phyloP scores from a whole-genome alignment of 1,139 yeast genomes.

The Blastobotrys ciferrii region DNA sequence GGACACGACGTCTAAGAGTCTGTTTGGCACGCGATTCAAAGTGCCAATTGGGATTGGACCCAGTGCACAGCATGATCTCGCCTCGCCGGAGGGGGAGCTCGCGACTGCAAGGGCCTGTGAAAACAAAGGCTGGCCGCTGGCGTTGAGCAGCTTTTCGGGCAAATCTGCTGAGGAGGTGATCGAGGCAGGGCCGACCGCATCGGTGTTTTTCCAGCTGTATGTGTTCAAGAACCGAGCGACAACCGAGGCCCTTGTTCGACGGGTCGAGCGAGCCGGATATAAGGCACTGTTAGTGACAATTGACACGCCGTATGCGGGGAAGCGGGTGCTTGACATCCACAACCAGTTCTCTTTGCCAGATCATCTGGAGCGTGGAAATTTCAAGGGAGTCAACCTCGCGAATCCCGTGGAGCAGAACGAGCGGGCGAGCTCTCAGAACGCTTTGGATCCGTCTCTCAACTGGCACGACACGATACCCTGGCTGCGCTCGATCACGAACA shows the following conservation, averaged over 20 bases:
- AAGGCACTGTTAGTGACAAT: conserved; percentile 64
- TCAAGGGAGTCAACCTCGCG: conserved; percentile 26
- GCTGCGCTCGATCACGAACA: conserved; percentile 37
- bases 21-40: conserved; percentile 45
- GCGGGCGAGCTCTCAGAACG: conserved; percentile 27
- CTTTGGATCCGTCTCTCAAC: conserved; percentile 67
- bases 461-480: conserved; percentile 55
- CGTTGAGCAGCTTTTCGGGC: conserved; percentile 36
- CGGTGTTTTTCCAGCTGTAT: conserved; percentile 43
- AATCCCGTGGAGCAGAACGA: conserved; percentile 30
- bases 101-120: conserved; percentile 39
- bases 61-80: conserved; percentile 62
- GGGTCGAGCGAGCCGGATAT: conserved; percentile 52
- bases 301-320: conserved; percentile 66
- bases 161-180: conserved; percentile 36
- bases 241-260: conserved; percentile 44
- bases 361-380: conserved; percentile 35
- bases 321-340: conserved; percentile 55
- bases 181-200: conserved; percentile 33
- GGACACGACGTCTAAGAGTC: conserved; percentile 32
- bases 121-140: conserved; percentile 36
- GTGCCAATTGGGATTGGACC: conserved; percentile 66
- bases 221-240: conserved; percentile 46
- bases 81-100: conserved; percentile 61
- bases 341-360: conserved; percentile 45